A percentile compares a stretch with the other conserved stretches of the same genome.
Conservation (phyloP, 2,329 filamentous ascomycete genomes). For the Penicillium vulpinum region DNA sequence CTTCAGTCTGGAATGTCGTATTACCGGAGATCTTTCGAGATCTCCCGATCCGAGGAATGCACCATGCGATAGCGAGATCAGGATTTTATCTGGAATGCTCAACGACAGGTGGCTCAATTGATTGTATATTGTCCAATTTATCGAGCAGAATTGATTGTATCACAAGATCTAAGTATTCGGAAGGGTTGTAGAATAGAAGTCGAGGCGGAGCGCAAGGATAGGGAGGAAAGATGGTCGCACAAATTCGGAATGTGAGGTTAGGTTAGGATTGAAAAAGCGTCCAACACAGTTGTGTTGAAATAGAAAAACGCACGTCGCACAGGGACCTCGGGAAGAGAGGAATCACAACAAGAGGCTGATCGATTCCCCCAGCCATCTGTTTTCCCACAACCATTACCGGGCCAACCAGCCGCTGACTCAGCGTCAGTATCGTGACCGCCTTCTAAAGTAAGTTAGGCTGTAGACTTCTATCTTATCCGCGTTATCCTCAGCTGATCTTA, state of each 20-base stretch:
- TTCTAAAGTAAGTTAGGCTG: conserved; percentile 1
- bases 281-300: conserved; percentile 11
- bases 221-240: conserved; percentile 14
- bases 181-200: neutral
- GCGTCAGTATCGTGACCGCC: conserved; percentile 21
- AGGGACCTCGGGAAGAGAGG: conserved; percentile 5
- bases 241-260: neutral
- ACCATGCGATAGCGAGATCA: conserved; percentile 40
- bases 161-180: conserved; percentile 1
- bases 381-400: conserved; percentile 42
- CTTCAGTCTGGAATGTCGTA: conserved; percentile 41
- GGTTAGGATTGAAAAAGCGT: conserved; percentile 10
- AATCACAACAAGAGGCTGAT: conserved; percentile 27
- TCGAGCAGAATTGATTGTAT: neutral
- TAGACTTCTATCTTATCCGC: conserved; percentile 1
- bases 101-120: conserved; percentile 1
- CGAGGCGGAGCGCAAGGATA: conserved; percentile 1
- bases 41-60: conserved; percentile 45
- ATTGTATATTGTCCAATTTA: conserved; percentile 1
- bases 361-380: conserved; percentile 37
- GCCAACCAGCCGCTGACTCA: conserved; percentile 40
- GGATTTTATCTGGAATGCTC: conserved; percentile 13
- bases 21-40: conserved; percentile 46
- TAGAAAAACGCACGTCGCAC: conserved; percentile 16
- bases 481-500: conserved; percentile 27